phyloP scores from a whole-genome alignment of 202 grass and related monocot species.

The Digitaria exilis region DNA sequence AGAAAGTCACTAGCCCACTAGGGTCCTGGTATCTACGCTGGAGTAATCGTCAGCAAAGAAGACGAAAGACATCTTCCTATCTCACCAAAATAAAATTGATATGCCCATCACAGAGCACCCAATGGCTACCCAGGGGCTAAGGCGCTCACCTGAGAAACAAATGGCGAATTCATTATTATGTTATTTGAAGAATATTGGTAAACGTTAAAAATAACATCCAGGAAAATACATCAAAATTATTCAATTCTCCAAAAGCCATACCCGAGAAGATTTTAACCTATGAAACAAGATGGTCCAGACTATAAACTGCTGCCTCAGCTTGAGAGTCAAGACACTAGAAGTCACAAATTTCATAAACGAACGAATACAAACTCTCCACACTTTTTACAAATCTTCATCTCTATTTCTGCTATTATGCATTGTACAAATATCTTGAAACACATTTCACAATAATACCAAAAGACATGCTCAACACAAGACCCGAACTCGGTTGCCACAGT shows the following conservation, averaged over 20 bases:
- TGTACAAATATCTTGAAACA: slow-evolving; percentile 2
- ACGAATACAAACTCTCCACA: not conserved
- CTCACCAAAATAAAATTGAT: slow-evolving; percentile 74
- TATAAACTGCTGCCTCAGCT: not conserved
- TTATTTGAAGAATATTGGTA: not conserved
- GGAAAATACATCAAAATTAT: not conserved
- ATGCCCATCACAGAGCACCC: slow-evolving; percentile 73
- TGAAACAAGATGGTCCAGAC: not conserved
- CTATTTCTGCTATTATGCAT: not conserved
- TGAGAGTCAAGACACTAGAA: not conserved
- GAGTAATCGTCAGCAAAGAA: not conserved
- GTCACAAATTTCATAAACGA: not conserved
- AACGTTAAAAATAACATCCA: slow-evolving; percentile 1
- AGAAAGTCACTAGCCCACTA: not conserved
- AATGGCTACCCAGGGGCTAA: slow-evolving; percentile 78
- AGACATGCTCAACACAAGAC: not conserved
- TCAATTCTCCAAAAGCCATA: not conserved
- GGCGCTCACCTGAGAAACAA: slow-evolving; percentile 63
- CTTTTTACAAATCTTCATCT: not conserved
- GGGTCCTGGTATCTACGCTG: slow-evolving; percentile 16
- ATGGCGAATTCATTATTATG: not conserved
- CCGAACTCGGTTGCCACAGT: no score
- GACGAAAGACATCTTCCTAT: slow-evolving; percentile 2
- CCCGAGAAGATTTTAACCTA: not conserved
- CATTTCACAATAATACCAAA: not conserved